phyloP scores from a whole-genome alignment of 352 stramenopile species.

The Phytophthora kernoviae region DNA sequence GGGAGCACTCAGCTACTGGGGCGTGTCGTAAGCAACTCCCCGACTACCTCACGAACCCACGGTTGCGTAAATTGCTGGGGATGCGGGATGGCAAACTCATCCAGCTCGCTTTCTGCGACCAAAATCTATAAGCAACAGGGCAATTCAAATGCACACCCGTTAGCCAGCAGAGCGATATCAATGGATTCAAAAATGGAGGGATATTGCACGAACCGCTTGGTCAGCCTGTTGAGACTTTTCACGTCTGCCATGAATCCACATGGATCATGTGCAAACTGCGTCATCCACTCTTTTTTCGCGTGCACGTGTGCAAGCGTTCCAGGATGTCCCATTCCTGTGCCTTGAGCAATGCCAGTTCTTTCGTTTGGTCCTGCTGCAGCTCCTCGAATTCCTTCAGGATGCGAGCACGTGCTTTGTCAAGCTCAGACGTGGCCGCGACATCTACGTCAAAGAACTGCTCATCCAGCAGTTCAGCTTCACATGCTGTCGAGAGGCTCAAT shows the following conservation, averaged over 20 bases:
- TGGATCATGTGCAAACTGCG: constrained; percentile 66
- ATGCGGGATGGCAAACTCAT: constrained; percentile 64
- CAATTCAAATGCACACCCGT: not conserved
- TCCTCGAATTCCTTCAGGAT: constrained; percentile 63
- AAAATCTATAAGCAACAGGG: constrained; percentile 49
- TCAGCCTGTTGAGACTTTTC: constrained; percentile 63
- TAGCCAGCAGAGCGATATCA: not conserved
- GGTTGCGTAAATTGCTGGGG: constrained; percentile 71
- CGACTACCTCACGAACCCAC: constrained; percentile 60
- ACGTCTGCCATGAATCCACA: constrained; percentile 70
- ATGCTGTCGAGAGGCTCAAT: constrained; percentile 41
- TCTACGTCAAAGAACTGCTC: constrained; percentile 69
- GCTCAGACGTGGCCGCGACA: constrained; percentile 54
- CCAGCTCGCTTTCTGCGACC: constrained; percentile 55
- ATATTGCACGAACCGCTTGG: constrained; percentile 43
- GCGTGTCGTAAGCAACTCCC: constrained; percentile 32
- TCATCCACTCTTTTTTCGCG: constrained; percentile 71
- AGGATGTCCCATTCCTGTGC: constrained; percentile 62
- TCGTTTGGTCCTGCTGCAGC: constrained; percentile 67
- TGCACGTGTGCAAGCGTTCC: constrained; percentile 50
- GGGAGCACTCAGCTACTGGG: constrained; percentile 15
- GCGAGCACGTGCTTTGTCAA: constrained; percentile 41
- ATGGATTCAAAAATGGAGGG: constrained; percentile 5
- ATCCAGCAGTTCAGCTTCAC: constrained; percentile 40
- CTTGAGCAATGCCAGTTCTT: constrained; percentile 63